Conservation (phyloP, 345 rosid genomes). For the Nasturtium officinale region DNA sequence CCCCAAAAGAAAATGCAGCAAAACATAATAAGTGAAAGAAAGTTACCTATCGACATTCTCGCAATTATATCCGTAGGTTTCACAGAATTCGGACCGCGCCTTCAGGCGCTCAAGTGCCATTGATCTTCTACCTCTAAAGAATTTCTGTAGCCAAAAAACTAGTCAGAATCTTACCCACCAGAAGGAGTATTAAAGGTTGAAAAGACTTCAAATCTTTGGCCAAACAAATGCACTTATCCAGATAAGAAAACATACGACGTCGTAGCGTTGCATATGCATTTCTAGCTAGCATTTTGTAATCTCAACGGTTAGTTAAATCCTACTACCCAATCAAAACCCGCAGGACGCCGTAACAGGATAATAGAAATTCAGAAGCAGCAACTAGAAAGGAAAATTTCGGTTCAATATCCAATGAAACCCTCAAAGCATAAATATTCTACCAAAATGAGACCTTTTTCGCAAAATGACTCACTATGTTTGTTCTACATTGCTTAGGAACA, state of each 20-base stretch:
- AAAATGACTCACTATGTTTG: background rate
- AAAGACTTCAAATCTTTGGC: background rate
- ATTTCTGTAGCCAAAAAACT: constrained; percentile 69
- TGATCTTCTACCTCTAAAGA: constrained; percentile 88
- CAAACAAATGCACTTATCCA: constrained; percentile 11
- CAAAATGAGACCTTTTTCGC: background rate
- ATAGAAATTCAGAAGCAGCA: too few species aligned
- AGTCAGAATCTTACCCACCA: constrained; percentile 46
- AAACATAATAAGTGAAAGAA: constrained; percentile 6
- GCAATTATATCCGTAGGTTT: constrained; percentile 61
- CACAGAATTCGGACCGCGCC: constrained; percentile 67
- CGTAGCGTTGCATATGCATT: constrained; percentile 8
- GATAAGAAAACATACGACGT: background rate
- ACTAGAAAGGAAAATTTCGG: background rate
- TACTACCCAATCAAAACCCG: constrained; percentile 16
- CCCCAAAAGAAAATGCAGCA: background rate
- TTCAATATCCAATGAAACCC: constrained; percentile 11
- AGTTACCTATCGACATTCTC: constrained; percentile 78
- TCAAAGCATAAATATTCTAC: background rate
- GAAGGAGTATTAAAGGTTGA: background rate
- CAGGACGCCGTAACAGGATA: background rate
- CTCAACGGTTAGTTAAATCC: constrained; percentile 15
- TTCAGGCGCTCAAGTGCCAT: constrained; percentile 63
- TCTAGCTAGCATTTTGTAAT: constrained; percentile 23
- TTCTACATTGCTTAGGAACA: constrained; percentile 33